A percentile compares a stretch with the other conserved stretches of the same genome.
Evolutionary conservation across 2,329 filamentous ascomycete genomes (phyloP).

Genomic region (Hyphodiscus sp.): DNA sequence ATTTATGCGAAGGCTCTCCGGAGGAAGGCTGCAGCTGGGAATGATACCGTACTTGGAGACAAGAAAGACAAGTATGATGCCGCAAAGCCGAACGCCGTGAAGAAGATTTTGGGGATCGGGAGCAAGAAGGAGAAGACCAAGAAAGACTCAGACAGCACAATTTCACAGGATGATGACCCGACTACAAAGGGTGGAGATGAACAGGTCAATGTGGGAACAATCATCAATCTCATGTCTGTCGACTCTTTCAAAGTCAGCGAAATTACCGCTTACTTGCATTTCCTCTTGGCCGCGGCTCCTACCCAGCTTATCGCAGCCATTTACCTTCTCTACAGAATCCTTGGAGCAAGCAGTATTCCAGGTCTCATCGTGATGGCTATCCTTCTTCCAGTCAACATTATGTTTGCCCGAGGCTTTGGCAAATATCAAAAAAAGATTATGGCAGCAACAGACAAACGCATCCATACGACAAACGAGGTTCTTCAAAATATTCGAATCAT

Average conservation of each 20-base stretch:
- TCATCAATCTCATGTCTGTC: slow-evolving; percentile 99
- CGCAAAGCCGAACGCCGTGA: slow-evolving; percentile 38
- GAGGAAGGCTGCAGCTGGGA: slow-evolving; percentile 75
- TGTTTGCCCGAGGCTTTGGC: slow-evolving; percentile 79
- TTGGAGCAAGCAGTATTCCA: slow-evolving; percentile 89
- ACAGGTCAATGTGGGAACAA: slow-evolving; percentile 91
- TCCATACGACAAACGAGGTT: slow-evolving; percentile 94
- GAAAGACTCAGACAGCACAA: slow-evolving; percentile 21
- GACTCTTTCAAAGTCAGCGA: slow-evolving; percentile 99
- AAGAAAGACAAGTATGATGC: slow-evolving; percentile 38
- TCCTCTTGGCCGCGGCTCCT: slow-evolving; percentile 85
- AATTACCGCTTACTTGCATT: slow-evolving; percentile 90
- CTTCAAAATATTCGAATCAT: slow-evolving; percentile 97
- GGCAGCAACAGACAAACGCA: slow-evolving; percentile 88
- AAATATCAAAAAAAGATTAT: slow-evolving; percentile 86
- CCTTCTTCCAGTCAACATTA: slow-evolving; percentile 84
- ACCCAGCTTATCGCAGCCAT: slow-evolving; percentile 81
- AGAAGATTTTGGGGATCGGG: slow-evolving; percentile 49
- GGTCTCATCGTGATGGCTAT: slow-evolving; percentile 86
- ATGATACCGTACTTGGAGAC: slow-evolving; percentile 65
- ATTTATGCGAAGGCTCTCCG: slow-evolving; percentile 95
- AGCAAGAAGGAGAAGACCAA: slow-evolving; percentile 34
- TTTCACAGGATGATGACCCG: slow-evolving; percentile 4
- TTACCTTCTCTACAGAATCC: slow-evolving; percentile 76
- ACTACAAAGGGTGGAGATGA: slow-evolving; percentile 43